Evolutionary conservation across 768 basidiomycete species (phyloP).

Genomic region (Trametes gibbosa): DNA sequence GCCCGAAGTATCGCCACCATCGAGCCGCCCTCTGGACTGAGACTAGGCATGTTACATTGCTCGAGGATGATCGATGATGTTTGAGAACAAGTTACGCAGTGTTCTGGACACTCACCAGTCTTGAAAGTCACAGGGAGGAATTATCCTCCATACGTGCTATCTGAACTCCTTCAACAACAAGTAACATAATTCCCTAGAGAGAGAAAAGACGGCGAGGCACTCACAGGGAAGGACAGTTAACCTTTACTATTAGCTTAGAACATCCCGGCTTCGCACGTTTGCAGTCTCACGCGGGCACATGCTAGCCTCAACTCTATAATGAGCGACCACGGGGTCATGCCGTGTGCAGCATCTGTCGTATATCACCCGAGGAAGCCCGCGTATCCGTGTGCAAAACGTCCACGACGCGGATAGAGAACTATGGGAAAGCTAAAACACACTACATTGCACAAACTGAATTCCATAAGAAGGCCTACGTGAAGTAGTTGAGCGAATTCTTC

Average conservation of each 20-base stretch:
- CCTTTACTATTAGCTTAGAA: no score
- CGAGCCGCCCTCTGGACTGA: not conserved
- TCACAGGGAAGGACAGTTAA: not conserved
- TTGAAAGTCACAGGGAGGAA: not conserved
- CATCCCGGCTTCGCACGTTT: not conserved
- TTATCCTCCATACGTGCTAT: not conserved
- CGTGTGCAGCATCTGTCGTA: not conserved
- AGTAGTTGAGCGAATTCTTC: conserved; percentile 97
- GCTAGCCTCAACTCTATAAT: conserved; percentile 12
- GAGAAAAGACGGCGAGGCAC: not conserved
- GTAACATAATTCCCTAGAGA: not conserved
- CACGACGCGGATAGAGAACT: conserved; percentile 9
- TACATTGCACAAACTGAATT: conserved; percentile 12
- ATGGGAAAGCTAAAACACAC: conserved; percentile 9
- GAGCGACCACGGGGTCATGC: conserved; percentile 4
- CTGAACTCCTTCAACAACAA: not conserved
- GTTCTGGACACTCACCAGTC: not conserved
- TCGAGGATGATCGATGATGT: no score
- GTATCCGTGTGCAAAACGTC: conserved; percentile 3
- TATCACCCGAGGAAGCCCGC: conserved; percentile 7
- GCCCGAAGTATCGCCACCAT: not conserved
- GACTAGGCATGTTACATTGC: not conserved
- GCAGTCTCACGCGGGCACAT: conserved; percentile 3
- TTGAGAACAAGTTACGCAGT: not conserved
- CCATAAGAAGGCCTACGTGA: conserved; percentile 52